Conservation (phyloP, 176 grass and related monocot species). For the Carex myosuroides region DNA sequence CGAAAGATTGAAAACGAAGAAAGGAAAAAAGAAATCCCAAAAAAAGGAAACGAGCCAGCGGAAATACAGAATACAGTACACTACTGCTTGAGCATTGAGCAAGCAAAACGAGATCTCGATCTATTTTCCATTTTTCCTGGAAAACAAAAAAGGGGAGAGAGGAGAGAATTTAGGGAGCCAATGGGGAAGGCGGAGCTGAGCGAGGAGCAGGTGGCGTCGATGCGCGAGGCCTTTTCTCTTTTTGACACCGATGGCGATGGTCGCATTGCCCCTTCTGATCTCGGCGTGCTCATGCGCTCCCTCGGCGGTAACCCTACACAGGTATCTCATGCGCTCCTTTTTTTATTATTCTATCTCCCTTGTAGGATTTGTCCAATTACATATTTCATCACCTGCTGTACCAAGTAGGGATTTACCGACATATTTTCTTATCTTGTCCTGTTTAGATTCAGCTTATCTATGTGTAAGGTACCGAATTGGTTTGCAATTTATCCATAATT, state of each 20-base stretch:
- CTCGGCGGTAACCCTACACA: conserved; percentile 49
- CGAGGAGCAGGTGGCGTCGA: conserved; percentile 53
- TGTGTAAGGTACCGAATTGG: background rate
- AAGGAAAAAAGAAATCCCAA: background rate
- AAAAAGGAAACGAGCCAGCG: background rate
- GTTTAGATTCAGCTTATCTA: background rate
- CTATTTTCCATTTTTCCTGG: background rate
- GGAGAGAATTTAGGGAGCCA: background rate
- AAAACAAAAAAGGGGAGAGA: background rate
- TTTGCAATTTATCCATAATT: background rate
- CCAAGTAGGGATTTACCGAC: background rate
- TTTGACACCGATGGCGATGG: conserved; percentile 50
- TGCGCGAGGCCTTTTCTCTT: conserved; percentile 55
- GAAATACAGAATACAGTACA: conserved; percentile 3
- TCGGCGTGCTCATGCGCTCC: conserved; percentile 51
- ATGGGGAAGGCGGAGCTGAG: conserved; percentile 35
- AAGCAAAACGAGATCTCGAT: conserved; percentile 23
- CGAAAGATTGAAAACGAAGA: background rate
- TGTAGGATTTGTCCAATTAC: background rate
- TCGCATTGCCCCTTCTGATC: conserved; percentile 37
- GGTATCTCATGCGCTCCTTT: background rate
- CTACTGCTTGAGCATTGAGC: background rate
- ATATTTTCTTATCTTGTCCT: background rate
- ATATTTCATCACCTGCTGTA: background rate
- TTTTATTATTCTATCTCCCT: background rate